Evolutionary conservation across 495 filamentous ascomycete species (phyloP), one percentile per base, ranked within the genome.

Genomic region (Entonaema liquescens): DNA sequence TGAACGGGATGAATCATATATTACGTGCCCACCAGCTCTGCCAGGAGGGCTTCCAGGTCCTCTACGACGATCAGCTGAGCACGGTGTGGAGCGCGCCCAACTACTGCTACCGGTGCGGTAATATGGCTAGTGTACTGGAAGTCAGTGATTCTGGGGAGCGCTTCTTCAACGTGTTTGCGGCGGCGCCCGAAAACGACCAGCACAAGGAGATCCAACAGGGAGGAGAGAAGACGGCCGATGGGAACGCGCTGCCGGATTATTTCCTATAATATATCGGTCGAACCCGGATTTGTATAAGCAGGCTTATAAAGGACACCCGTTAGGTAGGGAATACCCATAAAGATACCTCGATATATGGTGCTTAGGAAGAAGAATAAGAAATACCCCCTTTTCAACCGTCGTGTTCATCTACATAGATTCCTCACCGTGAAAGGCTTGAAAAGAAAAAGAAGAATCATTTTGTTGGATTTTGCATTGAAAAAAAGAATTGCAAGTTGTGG

Each of bases 11-110:
- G 94, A 92, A 89, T 19, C 95, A 99, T 79, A 99, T 99, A 66
- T 81, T 99, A 44, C 92, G 95, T 2, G 95, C 95, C 9, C 95
- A 99, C 78, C 95, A 99, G 83, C 86, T 99, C 0, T 99, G 95
- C 76, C 94, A 99, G 77, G 95, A 99, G 79, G 95, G 95, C 0
- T 99, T 93, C 79, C 94, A 98, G 80, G 90, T 97, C 59, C 86
- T 99, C 5, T 99, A 95, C 78, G 95, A 98, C 77, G 94, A 98
- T 79, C 89, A 89, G 21, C 81, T 99, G 59, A 95, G 92, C 79
- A 98, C 96, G 3, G 95, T 99, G 3, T 99, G 95, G 95, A 96
- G 92, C 76, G 95, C 94, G 2, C 94, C 94, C 3, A 98, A 98
- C 74, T 98, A 98, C 80, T 98, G 94, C 80, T 97, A 97, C 77